phyloP scores from a whole-genome alignment of 768 basidiomycete species.

The Kwoniella newhampshirensis region DNA sequence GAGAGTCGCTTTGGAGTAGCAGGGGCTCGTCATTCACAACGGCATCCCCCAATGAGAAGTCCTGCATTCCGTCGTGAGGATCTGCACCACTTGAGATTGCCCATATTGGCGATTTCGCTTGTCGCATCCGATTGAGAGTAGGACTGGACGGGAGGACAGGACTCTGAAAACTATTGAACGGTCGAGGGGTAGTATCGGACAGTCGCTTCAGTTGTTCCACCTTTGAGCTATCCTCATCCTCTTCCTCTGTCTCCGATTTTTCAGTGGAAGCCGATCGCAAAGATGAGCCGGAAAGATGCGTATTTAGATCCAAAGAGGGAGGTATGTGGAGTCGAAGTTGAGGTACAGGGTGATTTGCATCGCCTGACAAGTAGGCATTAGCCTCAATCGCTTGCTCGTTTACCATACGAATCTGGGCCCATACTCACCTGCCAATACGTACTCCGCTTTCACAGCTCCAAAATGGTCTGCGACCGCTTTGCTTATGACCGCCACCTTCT shows the following conservation, averaged over 20 bases:
- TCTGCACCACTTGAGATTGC: constrained; percentile 42
- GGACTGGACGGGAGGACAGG: constrained; percentile 40
- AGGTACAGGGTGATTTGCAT: constrained; percentile 46
- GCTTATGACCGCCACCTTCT: constrained; percentile 24
- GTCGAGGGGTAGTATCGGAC: constrained; percentile 4
- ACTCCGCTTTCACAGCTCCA: constrained; percentile 54
- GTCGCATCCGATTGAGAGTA: constrained; percentile 25
- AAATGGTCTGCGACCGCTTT: constrained; percentile 26
- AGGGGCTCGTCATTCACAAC: constrained; percentile 2
- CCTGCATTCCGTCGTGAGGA: constrained; percentile 25
- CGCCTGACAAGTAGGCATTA: too few species aligned
- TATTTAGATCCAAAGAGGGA: constrained; percentile 10
- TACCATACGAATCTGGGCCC: too few species aligned
- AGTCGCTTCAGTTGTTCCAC: background rate
- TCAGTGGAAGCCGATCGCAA: constrained; percentile 7
- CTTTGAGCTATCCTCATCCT: constrained; percentile 26
- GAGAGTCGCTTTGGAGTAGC: background rate
- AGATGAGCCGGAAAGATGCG: background rate
- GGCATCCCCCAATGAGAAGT: constrained; percentile 30
- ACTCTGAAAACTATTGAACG: constrained; percentile 12
- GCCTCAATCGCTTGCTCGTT: too few species aligned
- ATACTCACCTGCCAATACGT: constrained; percentile 54
- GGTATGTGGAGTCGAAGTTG: constrained; percentile 52
- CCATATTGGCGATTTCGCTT: constrained; percentile 48
- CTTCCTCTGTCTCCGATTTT: constrained; percentile 8